Evolutionary conservation across 176 grass and related monocot species (phyloP).

Genomic region (Raddia guianensis): DNA sequence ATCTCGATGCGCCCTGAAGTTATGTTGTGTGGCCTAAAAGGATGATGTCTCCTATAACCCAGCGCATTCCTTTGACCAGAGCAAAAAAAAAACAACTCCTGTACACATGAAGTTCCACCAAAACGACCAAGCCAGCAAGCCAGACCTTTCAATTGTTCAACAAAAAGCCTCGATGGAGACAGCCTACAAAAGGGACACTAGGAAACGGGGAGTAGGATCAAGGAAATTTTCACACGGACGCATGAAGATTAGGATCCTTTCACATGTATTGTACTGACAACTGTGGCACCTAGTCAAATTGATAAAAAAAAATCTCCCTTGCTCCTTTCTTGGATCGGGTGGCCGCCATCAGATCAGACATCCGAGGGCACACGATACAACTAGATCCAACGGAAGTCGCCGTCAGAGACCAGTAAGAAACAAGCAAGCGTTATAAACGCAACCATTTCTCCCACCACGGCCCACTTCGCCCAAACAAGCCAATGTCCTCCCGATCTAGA

Average conservation of each 20-base stretch:
- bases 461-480: not conserved
- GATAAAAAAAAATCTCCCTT: not conserved
- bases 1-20: not conserved
- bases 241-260: not conserved
- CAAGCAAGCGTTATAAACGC: not conserved
- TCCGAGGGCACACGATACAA: not conserved
- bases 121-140: not conserved
- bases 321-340: too few species aligned
- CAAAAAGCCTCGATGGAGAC: too few species aligned
- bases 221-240: not conserved
- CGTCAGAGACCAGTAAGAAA: not conserved
- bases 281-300: too few species aligned
- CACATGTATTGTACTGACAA: not conserved
- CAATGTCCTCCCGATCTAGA: constrained; percentile 27
- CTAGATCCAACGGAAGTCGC: constrained; percentile 13
- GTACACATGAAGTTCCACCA: not conserved
- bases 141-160: not conserved
- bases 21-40: not conserved
- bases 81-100: not conserved
- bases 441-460: not conserved
- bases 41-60: not conserved
- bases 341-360: not conserved
- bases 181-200: not conserved
- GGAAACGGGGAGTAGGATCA: not conserved
- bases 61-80: too few species aligned